Conservation (phyloP, 148 eudicot genomes). For the Linanthus parryae region DNA sequence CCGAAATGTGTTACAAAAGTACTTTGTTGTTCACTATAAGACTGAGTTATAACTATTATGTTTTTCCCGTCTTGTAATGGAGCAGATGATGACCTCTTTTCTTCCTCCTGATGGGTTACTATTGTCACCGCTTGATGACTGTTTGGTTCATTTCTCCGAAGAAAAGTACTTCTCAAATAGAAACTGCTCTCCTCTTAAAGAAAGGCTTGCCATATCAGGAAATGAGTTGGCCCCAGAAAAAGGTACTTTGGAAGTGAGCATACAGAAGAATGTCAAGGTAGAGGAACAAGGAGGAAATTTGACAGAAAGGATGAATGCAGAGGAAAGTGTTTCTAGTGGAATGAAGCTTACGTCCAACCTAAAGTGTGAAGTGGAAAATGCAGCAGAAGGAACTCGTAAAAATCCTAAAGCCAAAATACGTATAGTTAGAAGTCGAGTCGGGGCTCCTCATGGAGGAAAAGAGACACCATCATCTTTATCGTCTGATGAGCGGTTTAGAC, state of each 20-base stretch:
- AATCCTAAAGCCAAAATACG: constrained; percentile 7
- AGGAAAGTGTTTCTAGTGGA: constrained; percentile 8
- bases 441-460: neutral
- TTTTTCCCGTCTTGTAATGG: constrained; percentile 6
- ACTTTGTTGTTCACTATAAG: too few relatives aligned
- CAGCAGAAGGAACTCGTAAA: constrained; percentile 9
- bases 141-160: constrained; percentile 20
- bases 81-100: constrained; percentile 46
- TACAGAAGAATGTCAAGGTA: constrained; percentile 23
- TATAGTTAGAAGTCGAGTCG: constrained; percentile 7
- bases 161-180: constrained; percentile 14
- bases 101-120: constrained; percentile 29
- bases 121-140: constrained; percentile 42
- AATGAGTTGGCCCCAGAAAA: constrained; percentile 7
- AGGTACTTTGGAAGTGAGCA: constrained; percentile 17
- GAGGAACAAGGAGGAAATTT: constrained; percentile 8
- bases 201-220: constrained; percentile 8
- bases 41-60: neutral
- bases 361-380: constrained; percentile 16
- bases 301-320: constrained; percentile 10
- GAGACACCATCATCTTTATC: constrained; percentile 3
- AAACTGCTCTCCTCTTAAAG: constrained; percentile 20
- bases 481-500: neutral
- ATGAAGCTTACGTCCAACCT: constrained; percentile 13
- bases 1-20: too few relatives aligned